Conservation (phyloP, 768 basidiomycete species). For the Podaxis pistillaris region DNA sequence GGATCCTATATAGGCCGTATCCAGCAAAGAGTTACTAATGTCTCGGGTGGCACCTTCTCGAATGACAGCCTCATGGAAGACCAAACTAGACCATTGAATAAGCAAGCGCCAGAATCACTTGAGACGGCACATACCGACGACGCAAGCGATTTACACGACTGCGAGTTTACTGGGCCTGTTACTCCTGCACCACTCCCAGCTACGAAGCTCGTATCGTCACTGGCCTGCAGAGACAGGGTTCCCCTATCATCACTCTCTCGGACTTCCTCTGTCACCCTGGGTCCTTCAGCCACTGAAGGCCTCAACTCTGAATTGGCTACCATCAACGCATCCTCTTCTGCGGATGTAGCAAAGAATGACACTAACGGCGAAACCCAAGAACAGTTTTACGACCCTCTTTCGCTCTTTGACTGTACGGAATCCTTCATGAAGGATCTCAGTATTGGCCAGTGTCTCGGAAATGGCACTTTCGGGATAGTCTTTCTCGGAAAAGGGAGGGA, state of each 20-base stretch:
- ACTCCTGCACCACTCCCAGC: not conserved
- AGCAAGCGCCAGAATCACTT: not conserved
- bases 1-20: not conserved
- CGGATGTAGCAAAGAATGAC: not conserved
- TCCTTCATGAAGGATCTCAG: not conserved
- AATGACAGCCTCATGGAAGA: not conserved
- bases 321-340: not conserved
- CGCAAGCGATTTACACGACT: not conserved
- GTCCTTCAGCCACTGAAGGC: not conserved
- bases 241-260: not conserved
- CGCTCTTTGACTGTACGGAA: not conserved
- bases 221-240: not conserved
- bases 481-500: not conserved
- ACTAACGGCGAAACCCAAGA: not conserved
- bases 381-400: not conserved
- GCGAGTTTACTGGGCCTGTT: not conserved
- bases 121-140: not conserved
- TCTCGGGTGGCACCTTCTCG: not conserved
- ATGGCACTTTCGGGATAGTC: not conserved
- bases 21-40: not conserved
- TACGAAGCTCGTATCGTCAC: not conserved
- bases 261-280: not conserved
- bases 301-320: not conserved
- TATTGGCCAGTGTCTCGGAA: not conserved
- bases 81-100: not conserved